Percentiles rank a stretch among this genome's conserved stretches.
phyloP scores from a whole-genome alignment of 2,329 filamentous ascomycete species.

The Sclerotinia minor region DNA sequence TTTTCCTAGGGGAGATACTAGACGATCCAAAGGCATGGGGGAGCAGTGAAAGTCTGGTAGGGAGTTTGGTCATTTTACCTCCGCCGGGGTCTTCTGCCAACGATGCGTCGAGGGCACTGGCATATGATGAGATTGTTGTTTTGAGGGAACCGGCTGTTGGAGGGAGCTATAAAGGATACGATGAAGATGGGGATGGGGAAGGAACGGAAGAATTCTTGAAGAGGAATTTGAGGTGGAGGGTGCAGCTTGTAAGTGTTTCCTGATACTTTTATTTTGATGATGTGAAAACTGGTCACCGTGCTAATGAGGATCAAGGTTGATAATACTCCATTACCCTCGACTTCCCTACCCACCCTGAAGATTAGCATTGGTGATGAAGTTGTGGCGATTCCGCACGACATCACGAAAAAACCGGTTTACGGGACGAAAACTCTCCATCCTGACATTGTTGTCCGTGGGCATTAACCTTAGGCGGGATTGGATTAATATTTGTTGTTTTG shows the following conservation, averaged over 20 bases:
- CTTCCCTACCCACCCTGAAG: constrained; percentile 29
- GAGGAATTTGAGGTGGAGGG: constrained; percentile 35
- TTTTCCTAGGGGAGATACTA: constrained; percentile 36
- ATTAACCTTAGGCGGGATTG: not conserved
- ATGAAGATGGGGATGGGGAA: constrained; percentile 27
- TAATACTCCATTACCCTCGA: constrained; percentile 8
- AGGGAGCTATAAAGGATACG: constrained; percentile 14
- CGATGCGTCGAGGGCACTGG: constrained; percentile 26
- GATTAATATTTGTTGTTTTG: not conserved
- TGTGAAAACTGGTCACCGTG: not conserved
- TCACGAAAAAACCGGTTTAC: constrained; percentile 34
- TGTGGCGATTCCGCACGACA: constrained; percentile 28
- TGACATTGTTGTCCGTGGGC: constrained; percentile 25
- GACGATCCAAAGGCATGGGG: constrained; percentile 33
- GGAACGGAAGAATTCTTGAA: constrained; percentile 31
- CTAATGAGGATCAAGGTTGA: constrained; percentile 4
- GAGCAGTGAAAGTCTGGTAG: constrained; percentile 25
- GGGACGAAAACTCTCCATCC: constrained; percentile 32
- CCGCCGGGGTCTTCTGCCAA: constrained; percentile 24
- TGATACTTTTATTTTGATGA: not conserved
- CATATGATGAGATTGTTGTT: constrained; percentile 35
- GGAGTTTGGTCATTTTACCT: constrained; percentile 35
- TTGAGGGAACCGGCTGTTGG: constrained; percentile 19
- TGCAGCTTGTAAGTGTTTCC: constrained; percentile 34
- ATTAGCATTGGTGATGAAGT: constrained; percentile 33